Percentiles rank a stretch among this genome's conserved stretches.
Evolutionary conservation across 306 rosid species (phyloP).

Genomic region (Arachis hypogaea): DNA sequence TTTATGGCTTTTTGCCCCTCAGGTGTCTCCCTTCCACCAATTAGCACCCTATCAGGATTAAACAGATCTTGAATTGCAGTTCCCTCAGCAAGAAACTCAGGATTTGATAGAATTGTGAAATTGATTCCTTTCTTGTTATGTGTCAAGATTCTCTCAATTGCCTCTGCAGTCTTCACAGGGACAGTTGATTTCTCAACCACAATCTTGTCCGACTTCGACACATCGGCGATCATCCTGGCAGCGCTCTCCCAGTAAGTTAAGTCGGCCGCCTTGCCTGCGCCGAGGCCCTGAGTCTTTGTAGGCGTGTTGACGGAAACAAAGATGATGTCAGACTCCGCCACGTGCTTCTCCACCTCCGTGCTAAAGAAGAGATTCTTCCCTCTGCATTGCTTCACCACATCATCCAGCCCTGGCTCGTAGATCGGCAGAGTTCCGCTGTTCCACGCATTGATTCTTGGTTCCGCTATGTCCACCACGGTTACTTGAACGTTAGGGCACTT

Average conservation of each 20-base stretch:
- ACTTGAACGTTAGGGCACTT: constrained; percentile 55
- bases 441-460: constrained; percentile 55
- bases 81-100: constrained; percentile 93
- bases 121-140: constrained; percentile 76
- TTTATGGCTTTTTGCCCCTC: constrained; percentile 69
- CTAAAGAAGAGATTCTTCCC: constrained; percentile 66
- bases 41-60: constrained; percentile 76
- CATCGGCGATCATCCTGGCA: constrained; percentile 89
- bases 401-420: constrained; percentile 68
- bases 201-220: constrained; percentile 76
- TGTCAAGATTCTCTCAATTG: constrained; percentile 80
- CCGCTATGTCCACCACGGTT: constrained; percentile 57
- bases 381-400: constrained; percentile 57
- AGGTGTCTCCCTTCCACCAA: constrained; percentile 89
- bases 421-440: constrained; percentile 66
- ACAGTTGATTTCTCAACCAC: constrained; percentile 93
- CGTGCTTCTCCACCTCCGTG: constrained; percentile 69
- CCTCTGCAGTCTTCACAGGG: constrained; percentile 90
- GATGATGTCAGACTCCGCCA: constrained; percentile 71
- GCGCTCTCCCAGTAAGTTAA: constrained; percentile 93
- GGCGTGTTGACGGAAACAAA: constrained; percentile 92
- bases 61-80: constrained; percentile 76
- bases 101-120: constrained; percentile 81
- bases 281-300: constrained; percentile 84
- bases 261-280: constrained; percentile 95